phyloP scores from a whole-genome alignment of 1,284 basidiomycete species.

The Cryptococcus hybrid region DNA sequence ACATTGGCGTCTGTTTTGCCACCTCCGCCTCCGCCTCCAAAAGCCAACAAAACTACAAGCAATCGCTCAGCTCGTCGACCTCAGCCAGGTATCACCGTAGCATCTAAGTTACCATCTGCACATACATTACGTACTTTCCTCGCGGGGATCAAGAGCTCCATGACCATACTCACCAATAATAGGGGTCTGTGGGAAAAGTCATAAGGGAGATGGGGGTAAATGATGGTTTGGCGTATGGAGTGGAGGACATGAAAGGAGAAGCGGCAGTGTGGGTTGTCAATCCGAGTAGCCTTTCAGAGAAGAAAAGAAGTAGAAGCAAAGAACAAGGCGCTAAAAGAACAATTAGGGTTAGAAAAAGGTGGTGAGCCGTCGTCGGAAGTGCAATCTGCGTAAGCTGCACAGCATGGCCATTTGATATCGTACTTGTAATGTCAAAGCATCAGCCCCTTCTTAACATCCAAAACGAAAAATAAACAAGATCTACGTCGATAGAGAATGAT shows the following conservation, averaged over 20 bases:
- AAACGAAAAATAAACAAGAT: too few species aligned
- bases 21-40: slow-evolving; percentile 2
- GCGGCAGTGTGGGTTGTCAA: slow-evolving; percentile 45
- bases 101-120: slow-evolving; percentile 24
- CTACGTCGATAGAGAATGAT: too few species aligned
- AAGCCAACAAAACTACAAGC: slow-evolving; percentile 1
- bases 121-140: slow-evolving; percentile 42
- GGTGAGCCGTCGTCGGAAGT: too few species aligned
- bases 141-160: slow-evolving; percentile 20
- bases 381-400: too few species aligned
- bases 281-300: slow-evolving; percentile 39
- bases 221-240: slow-evolving; percentile 28
- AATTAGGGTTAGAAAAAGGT: too few species aligned
- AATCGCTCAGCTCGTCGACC: background rate
- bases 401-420: too few species aligned
- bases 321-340: slow-evolving; percentile 9
- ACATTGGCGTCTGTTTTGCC: background rate
- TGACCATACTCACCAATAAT: slow-evolving; percentile 47
- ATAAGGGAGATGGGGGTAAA: slow-evolving; percentile 36
- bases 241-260: slow-evolving; percentile 1
- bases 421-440: too few species aligned
- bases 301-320: slow-evolving; percentile 34
- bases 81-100: slow-evolving; percentile 6
- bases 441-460: too few species aligned
- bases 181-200: slow-evolving; percentile 42